Base-by-base conservation (phyloP, 345 rosid genomes). In the Hibiscus mutabilis region DNA sequence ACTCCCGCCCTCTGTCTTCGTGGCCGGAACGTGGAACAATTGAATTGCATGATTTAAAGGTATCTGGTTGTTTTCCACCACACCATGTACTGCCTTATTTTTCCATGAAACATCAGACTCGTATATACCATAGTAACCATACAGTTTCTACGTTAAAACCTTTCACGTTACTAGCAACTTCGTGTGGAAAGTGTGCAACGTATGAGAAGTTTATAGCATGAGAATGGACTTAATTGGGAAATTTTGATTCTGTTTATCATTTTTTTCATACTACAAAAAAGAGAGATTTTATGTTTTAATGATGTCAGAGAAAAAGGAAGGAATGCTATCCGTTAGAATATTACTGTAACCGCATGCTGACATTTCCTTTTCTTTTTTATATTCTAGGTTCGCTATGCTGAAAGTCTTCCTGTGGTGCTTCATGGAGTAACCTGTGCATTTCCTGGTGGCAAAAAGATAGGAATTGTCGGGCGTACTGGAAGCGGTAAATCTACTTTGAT, bases 391-490 rank as follows among this genome's bases (percentile, higher is more conserved):
- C 98, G 97, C 24, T 96, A 96, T 84, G 94, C 74, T 73, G 99
- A 96, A 86, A 92, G 88, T 87, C 97, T 92, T 74, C 99, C 99
- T 9, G 68, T 86, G 77, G 99, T 96, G 57, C 97, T 92, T 75
- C 98, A 86, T 75, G 97, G 96, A 63, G 73, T 96, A 72, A 82
- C 82, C 77, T 87, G 97, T 74, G 72, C 78, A 61, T 96, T 96
- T 82, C 98, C 99, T 2, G 99, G 99, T 60, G 98, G 99, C 15
- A 91, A 81, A 73, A 96, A 92, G 79, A 96, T 92, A 71, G 99
- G 99, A 57, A 96, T 96, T 75, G 99, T 96, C 71, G 99, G 99
- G 63, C 84, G 99, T 72, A 96, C 99, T 2, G 98, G 99, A 66
- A 96, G 99, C 12, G 99, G 99, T 22, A 96, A 96, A 82, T 96